These are phyloP conservation scores for Sphaerostilbella broomeana DNA, from an alignment of 2,329 filamentous ascomycete genomes.

Conservation along the genomic window DNA sequence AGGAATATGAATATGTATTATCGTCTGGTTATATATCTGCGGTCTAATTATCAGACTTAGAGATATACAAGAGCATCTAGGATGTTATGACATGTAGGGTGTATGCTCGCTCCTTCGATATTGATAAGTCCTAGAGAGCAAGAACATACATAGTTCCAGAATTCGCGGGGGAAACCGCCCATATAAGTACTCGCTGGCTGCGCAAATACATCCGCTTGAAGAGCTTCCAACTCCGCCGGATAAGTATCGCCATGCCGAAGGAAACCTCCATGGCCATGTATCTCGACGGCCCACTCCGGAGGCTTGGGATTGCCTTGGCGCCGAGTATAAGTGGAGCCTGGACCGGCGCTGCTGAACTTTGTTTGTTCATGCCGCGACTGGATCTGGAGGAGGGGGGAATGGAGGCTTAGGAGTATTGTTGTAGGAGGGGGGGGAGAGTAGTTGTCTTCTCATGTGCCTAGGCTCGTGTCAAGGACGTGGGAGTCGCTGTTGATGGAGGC, in stretches of 20 bases:
- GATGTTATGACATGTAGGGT: not conserved
- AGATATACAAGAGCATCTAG: too few relatives aligned
- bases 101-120: too few relatives aligned
- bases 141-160: constrained; percentile 1
- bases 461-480: too few relatives aligned
- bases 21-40: too few relatives aligned
- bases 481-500: too few relatives aligned
- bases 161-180: not conserved
- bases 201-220: constrained; percentile 1
- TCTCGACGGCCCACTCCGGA: constrained; percentile 1
- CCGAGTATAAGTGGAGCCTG: not conserved
- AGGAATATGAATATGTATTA: too few relatives aligned
- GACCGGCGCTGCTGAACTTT: not conserved
- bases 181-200: constrained; percentile 7
- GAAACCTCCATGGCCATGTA: not conserved
- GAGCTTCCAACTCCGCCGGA: not conserved
- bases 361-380: not conserved
- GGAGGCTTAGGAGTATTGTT: too few relatives aligned
- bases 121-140: too few relatives aligned
- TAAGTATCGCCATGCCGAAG: constrained; percentile 1
- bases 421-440: too few relatives aligned
- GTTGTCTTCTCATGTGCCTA: too few relatives aligned
- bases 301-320: constrained; percentile 4
- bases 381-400: too few relatives aligned
- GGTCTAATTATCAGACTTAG: too few relatives aligned